Evolutionary conservation across 2,329 filamentous ascomycete species (phyloP), one percentile per base, ranked within the genome.

Genomic region (Sclerotinia minor): DNA sequence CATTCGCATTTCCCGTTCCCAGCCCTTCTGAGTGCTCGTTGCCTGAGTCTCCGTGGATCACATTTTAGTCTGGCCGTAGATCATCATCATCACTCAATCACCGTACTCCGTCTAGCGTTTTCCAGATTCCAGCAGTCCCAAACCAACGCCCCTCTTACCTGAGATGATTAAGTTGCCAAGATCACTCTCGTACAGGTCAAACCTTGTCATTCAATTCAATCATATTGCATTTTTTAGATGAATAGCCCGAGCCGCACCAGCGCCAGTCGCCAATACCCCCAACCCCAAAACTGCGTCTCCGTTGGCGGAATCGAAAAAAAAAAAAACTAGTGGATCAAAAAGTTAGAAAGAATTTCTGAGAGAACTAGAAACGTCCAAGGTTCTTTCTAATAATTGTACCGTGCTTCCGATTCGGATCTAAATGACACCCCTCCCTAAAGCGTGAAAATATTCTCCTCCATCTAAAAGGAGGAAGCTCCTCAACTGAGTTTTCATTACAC

Each of bases 401-500:
- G 52, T 67, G 65, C 58, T n/a, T 67, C 65, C 38, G 58, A 67
- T 55, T 45, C 29, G 32, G 29, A 41, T 59, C 55, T 35, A 24
- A 59, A 47, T 64, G 38, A 38, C 47, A 63, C 57, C 57, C 65
- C 65, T 64, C 50, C 44, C 29, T 54, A 47, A 41, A 47, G 41
- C 13, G 45, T 53, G 47, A 47, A 41, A 64, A 52, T 54, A 52
- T 67, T 64, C 60, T 67, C 65, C 65, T 35, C 49, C 65, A 35
- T 64, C 49, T 53, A 64, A 64, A 67, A 64, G 59, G 50, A 47
- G 11, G 65, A 61, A 26, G 52, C 57, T 67, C 65, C 65, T 67
- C 65, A 67, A 47, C 59, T 67, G 65, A 61, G 65, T 67, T 67
- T 67, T 49, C 58, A 67, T 67, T 67, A 67, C 65, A 45, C 65